These are phyloP conservation scores for Lotus japonicus DNA, from an alignment of 306 rosid species.

Conservation along the genomic window DNA sequence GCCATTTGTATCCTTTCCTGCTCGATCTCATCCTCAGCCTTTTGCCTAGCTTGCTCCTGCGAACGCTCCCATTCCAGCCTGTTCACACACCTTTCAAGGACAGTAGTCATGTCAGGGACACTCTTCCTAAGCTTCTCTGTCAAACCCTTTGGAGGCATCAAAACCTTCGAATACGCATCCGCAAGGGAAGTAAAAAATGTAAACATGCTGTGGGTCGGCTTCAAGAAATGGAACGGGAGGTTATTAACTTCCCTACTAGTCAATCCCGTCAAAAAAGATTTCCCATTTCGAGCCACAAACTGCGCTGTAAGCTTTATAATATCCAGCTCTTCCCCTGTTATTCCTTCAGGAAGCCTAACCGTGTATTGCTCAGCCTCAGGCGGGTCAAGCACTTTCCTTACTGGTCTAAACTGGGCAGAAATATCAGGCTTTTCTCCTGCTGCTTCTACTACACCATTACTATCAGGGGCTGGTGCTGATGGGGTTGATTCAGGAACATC, in stretches of 20 bases:
- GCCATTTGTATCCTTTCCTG: slow-evolving; percentile 93
- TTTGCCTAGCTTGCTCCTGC: slow-evolving; percentile 93
- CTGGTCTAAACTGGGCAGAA: slow-evolving; percentile 64
- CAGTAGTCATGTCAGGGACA: slow-evolving; percentile 78
- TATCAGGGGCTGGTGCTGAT: slow-evolving; percentile 36
- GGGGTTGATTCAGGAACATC: slow-evolving; percentile 29
- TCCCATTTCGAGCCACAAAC: slow-evolving; percentile 94
- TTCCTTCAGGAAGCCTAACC: slow-evolving; percentile 93
- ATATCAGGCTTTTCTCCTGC: slow-evolving; percentile 46
- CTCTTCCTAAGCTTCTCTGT: slow-evolving; percentile 75
- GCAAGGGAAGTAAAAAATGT: slow-evolving; percentile 92
- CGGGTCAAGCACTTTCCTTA: slow-evolving; percentile 74
- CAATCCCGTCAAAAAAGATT: slow-evolving; percentile 82
- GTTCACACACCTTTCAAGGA: slow-evolving; percentile 83
- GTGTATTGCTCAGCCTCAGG: slow-evolving; percentile 93
- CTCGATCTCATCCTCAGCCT: slow-evolving; percentile 90
- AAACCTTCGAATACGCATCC: slow-evolving; percentile 84
- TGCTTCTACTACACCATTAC: slow-evolving; percentile 33
- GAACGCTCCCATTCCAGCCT: slow-evolving; percentile 95
- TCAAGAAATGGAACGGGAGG: slow-evolving; percentile 88
- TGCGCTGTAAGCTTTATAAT: slow-evolving; percentile 95
- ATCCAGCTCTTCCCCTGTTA: slow-evolving; percentile 90
- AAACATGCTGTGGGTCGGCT: slow-evolving; percentile 95
- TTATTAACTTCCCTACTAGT: slow-evolving; percentile 88
- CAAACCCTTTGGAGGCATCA: slow-evolving; percentile 89